phyloP scores from a whole-genome alignment of 1,284 basidiomycete genomes.

The Ustilago sp. region DNA sequence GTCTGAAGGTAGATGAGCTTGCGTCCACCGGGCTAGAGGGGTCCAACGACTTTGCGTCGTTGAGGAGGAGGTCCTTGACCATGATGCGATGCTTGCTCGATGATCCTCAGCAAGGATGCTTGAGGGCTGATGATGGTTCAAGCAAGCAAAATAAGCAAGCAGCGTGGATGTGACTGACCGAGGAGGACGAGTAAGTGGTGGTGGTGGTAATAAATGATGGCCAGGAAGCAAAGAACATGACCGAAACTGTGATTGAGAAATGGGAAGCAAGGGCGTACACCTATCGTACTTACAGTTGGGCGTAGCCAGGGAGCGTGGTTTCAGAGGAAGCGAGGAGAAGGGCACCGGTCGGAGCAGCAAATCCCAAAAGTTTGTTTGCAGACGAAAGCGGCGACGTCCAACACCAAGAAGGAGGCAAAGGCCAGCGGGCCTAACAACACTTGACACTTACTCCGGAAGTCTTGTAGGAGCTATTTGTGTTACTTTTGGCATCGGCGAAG shows the following conservation, averaged over 20 bases:
- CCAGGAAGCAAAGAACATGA: not conserved
- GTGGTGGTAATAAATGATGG: not conserved
- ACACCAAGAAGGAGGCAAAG: not conserved
- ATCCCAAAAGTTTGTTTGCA: not conserved
- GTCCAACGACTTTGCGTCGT: not conserved
- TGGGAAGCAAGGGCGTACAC: not conserved
- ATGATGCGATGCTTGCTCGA: conserved; percentile 6
- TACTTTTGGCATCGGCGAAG: not conserved
- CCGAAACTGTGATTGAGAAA: not conserved
- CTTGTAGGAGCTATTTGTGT: not conserved
- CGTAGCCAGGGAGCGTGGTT: not conserved
- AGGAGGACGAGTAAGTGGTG: not conserved
- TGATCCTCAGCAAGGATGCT: conserved; percentile 2
- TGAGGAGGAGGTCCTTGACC: conserved; percentile 1
- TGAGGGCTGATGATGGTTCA: not conserved
- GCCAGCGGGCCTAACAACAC: not conserved
- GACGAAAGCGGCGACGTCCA: not conserved
- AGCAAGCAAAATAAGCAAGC: not conserved
- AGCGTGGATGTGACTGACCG: not conserved
- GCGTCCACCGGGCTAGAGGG: conserved; percentile 7
- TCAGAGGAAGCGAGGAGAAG: not conserved
- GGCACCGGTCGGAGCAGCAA: not conserved
- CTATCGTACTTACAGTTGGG: not conserved
- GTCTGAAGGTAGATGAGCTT: not conserved
- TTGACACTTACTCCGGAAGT: not conserved